Evolutionary conservation across 139 green algal species (phyloP).

Genomic region (Tetradesmus obliquus): DNA sequence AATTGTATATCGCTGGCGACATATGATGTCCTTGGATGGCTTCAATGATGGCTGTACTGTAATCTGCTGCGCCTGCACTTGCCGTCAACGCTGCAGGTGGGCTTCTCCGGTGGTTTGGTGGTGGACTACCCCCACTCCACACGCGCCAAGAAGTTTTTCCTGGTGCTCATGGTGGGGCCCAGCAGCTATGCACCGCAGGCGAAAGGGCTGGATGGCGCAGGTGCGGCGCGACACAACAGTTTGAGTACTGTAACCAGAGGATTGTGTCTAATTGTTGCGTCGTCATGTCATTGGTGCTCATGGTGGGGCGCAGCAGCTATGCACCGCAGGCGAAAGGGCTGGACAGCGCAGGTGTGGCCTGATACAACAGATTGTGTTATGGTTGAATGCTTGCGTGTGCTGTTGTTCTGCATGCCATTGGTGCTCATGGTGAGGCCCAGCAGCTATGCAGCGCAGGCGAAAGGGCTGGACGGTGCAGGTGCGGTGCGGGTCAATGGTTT

Average conservation of each 20-base stretch:
- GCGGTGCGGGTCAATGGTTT: conserved; percentile 32
- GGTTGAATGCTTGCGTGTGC: no score
- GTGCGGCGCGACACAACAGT: no score
- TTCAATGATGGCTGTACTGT: background rate
- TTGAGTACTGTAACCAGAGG: no score
- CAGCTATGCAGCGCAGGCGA: conserved; percentile 57
- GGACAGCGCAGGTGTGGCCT: conserved; percentile 54
- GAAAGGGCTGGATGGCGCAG: conserved; percentile 62
- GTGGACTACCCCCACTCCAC: conserved; percentile 97
- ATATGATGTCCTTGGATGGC: no score
- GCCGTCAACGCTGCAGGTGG: conserved; percentile 59
- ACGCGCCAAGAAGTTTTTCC: conserved; percentile 97
- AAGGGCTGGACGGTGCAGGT: conserved; percentile 63
- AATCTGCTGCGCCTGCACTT: conserved; percentile 1
- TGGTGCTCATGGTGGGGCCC: conserved; percentile 93
- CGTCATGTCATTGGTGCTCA: no score
- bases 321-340: conserved; percentile 67
- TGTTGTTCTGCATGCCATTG: no score
- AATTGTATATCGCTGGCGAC: no score
- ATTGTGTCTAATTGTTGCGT: no score
- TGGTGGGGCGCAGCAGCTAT: conserved; percentile 75
- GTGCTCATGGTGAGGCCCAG: conserved; percentile 90
- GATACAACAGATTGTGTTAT: no score
- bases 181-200: conserved; percentile 58
- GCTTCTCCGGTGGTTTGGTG: conserved; percentile 96